Percentiles rank a stretch among this genome's conserved stretches.
Evolutionary conservation across 163 green algal species (phyloP).

Genomic region (Picocystis sp.): DNA sequence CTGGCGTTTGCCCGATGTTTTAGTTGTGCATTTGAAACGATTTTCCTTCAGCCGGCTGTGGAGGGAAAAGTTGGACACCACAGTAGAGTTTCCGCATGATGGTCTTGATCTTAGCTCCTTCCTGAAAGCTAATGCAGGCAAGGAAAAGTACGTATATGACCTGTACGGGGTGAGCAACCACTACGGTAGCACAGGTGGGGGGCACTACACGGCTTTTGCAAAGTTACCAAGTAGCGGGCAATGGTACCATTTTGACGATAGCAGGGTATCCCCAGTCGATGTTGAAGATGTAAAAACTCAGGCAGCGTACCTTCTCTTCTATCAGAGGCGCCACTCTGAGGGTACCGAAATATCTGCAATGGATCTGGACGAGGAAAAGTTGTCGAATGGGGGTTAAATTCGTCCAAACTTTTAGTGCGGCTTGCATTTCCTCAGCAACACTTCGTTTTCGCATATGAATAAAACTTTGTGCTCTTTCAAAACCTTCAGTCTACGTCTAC

Average conservation of each 20-base stretch:
- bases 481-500: no score
- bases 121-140: not conserved
- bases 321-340: conserved; percentile 20
- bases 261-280: conserved; percentile 22
- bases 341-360: no score
- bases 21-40: conserved; percentile 91
- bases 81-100: conserved; percentile 57
- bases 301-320: conserved; percentile 90
- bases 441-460: no score
- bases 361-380: no score
- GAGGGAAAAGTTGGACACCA: conserved; percentile 75
- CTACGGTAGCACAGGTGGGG: conserved; percentile 70
- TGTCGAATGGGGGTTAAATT: no score
- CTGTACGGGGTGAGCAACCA: conserved; percentile 87
- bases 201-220: conserved; percentile 86
- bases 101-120: conserved; percentile 50
- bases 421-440: no score
- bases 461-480: no score
- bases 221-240: conserved; percentile 25
- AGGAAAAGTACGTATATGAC: conserved; percentile 45
- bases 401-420: no score
- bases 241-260: conserved; percentile 82
- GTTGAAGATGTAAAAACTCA: conserved; percentile 27
- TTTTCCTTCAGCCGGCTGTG: conserved; percentile 67
- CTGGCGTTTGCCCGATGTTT: conserved; percentile 63